A percentile compares a stretch with the other conserved stretches of the same genome.
phyloP scores from a whole-genome alignment of 208 protist species.

The Lotmaria passim region DNA sequence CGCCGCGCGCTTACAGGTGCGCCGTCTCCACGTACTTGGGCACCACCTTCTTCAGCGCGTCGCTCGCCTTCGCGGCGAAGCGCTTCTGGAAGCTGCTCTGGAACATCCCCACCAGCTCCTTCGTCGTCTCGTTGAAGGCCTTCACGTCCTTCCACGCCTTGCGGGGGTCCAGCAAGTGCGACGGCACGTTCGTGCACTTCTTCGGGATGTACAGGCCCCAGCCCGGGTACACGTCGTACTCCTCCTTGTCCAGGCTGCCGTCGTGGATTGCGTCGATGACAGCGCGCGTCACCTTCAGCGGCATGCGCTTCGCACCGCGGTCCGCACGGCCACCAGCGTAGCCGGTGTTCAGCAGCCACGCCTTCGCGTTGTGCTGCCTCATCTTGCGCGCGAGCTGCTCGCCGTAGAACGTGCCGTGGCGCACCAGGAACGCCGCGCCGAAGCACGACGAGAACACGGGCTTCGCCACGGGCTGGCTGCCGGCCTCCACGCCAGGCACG shows the following conservation, averaged over 20 bases:
- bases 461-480: conserved; percentile 89
- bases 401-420: conserved; percentile 96
- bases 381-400: conserved; percentile 96
- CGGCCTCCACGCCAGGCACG: conserved; percentile 94
- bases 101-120: conserved; percentile 93
- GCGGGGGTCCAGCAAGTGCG: conserved; percentile 89
- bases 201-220: conserved; percentile 93
- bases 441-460: conserved; percentile 97
- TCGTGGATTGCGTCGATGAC: conserved; percentile 97
- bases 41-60: conserved; percentile 82
- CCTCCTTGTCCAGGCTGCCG: conserved; percentile 82
- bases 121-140: conserved; percentile 78
- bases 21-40: conserved; percentile 73
- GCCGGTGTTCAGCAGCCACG: conserved; percentile 97
- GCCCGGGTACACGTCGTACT: conserved; percentile 73
- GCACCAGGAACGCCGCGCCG: conserved; percentile 95
- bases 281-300: conserved; percentile 92
- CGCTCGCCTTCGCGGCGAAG: conserved; percentile 81
- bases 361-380: conserved; percentile 72
- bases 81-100: conserved; percentile 92
- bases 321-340: conserved; percentile 91
- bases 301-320: conserved; percentile 89
- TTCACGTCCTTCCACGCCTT: conserved; percentile 91
- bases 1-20: conserved; percentile 47
- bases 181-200: conserved; percentile 71